A percentile compares a stretch with the other conserved stretches of the same genome.
Conservation (phyloP, 192 early-diverging fungal genomes). For the Nowakowskiella sp. region DNA sequence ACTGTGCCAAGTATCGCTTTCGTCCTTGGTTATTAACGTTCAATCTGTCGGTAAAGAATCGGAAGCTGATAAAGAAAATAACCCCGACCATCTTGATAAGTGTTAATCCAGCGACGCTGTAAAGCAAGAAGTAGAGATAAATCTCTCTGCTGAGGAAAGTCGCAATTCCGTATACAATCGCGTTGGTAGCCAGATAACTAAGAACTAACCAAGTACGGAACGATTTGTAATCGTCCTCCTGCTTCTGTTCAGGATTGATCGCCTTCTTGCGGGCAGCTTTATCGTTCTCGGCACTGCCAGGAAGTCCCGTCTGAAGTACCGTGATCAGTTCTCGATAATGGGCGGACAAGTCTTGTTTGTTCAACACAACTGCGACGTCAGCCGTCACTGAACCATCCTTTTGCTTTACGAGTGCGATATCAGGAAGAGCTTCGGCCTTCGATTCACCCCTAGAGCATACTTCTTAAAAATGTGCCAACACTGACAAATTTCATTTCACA, state of each 20-base stretch:
- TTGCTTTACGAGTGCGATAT: slow-evolving; percentile 26
- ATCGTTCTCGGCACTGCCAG: slow-evolving; percentile 6
- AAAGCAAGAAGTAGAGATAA: slow-evolving; percentile 16
- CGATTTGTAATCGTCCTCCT: slow-evolving; percentile 73
- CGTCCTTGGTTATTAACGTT: too few species aligned
- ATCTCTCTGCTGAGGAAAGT: not conserved
- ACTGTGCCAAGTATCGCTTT: too few species aligned
- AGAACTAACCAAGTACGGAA: slow-evolving; percentile 36
- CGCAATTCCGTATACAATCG: slow-evolving; percentile 15
- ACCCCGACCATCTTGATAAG: slow-evolving; percentile 23
- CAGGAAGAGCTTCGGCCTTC: slow-evolving; percentile 37
- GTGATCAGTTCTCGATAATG: slow-evolving; percentile 58
- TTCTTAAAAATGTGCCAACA: slow-evolving; percentile 1
- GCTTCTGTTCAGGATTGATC: slow-evolving; percentile 57
- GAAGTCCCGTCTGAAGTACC: too few species aligned
- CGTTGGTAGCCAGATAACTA: slow-evolving; percentile 27
- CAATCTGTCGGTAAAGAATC: slow-evolving; percentile 9
- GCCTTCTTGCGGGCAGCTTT: slow-evolving; percentile 16
- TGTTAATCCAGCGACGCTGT: slow-evolving; percentile 7
- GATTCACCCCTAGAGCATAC: slow-evolving; percentile 56
- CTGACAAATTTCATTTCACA: slow-evolving; percentile 36
- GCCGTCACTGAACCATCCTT: slow-evolving; percentile 48
- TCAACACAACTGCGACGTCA: slow-evolving; percentile 56
- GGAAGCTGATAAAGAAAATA: slow-evolving; percentile 6
- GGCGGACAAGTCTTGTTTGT: slow-evolving; percentile 54